Conservation (phyloP, 345 rosid species). For the Brassica carinata region DNA sequence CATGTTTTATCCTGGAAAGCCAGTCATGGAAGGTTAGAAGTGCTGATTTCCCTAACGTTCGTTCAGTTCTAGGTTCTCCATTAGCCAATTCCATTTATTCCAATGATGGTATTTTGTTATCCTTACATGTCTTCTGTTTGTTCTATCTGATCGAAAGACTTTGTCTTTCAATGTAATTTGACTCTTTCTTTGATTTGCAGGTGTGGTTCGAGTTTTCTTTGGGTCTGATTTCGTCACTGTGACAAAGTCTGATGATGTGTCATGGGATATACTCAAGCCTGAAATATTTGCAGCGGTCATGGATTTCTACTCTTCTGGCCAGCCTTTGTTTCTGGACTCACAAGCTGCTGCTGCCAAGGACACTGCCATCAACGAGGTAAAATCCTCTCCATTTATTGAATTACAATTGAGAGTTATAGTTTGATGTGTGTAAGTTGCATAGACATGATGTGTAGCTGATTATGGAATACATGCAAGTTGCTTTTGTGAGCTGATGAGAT, state of each 20-base stretch:
- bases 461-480: not conserved
- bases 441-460: not conserved
- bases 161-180: not conserved
- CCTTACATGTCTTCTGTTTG: not conserved
- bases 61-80: conserved; percentile 69
- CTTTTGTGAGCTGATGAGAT: not conserved
- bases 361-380: conserved; percentile 85
- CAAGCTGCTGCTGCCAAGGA: conserved; percentile 74
- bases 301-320: conserved; percentile 96
- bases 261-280: conserved; percentile 92
- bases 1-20: conserved; percentile 91
- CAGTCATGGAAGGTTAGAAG: conserved; percentile 94
- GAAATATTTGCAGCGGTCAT: conserved; percentile 87
- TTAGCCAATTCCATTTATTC: conserved; percentile 75
- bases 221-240: conserved; percentile 91
- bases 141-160: not conserved
- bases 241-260: conserved; percentile 79
- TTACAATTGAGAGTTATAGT: not conserved
- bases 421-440: no score
- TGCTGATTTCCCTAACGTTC: conserved; percentile 82
- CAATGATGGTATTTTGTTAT: conserved; percentile 57
- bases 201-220: conserved; percentile 78
- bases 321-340: conserved; percentile 76
- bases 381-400: not conserved
- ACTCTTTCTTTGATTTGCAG: conserved; percentile 37